Evolutionary conservation across 192 early-diverging fungal genomes (phyloP), one percentile per base, ranked within the genome.

Genomic region (Gonapodya prolifera): DNA sequence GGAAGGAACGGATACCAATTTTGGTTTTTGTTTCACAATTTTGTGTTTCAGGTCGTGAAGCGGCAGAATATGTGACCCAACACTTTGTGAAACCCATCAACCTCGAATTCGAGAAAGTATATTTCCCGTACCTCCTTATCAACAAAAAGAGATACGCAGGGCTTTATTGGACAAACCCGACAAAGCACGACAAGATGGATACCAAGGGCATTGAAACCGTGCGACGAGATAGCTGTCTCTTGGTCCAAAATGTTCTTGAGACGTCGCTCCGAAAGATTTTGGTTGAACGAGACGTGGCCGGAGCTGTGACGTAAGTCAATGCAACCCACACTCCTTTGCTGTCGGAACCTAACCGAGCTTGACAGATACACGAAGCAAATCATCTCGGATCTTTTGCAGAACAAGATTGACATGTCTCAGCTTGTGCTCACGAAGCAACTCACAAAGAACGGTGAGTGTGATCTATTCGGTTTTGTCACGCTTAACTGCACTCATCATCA

Each of bases 21-120:
- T 2, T 73, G 2, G 18, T 8, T 32, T 16, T 2, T 32, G 29
- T 18, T 73, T 73, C 8, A 13, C 2, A 13, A 16, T 2, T 18
- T 2, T 29, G 8, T 73, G 16, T 29, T 73, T 18, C 31, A 88
- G 91, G 91, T 0, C 83, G 85, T 35, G 91, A 95, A 78, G 97
- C 95, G 0, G 95, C 97, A 1, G 86, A 89, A 23, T 84, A 87
- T 82, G 95, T 99, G 0, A 96, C 97, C 2, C 83, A 79, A 30
- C 86, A 92, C 78, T 99, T 99, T 79, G 82, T 94, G 30, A 88
- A 85, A 17, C 97, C 96, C 0, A 99, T 99, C 84, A 97, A 97
- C 80, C 85, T 99, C n/a, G 97, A 99, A 81, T 99, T 99, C 79
- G 96, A 99, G 81, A 99, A 99, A 80, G 95, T 97, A n/a, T 98